Percentiles rank a stretch among this genome's conserved stretches.
phyloP scores from a whole-genome alignment of 192 early-diverging fungal species.

The Pilaira anomala region DNA sequence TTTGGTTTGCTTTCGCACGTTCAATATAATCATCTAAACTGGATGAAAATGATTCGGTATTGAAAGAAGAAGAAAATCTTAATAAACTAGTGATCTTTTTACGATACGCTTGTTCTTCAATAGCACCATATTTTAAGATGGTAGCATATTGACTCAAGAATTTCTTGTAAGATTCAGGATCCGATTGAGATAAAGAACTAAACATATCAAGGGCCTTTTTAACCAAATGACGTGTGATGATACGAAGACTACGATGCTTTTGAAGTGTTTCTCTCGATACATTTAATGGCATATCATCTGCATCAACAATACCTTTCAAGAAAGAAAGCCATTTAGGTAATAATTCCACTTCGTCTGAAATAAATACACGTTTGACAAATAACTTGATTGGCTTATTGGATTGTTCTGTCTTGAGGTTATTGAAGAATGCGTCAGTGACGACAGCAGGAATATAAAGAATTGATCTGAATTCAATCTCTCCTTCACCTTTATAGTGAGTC shows the following conservation, averaged over 20 bases:
- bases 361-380: conserved; percentile 95
- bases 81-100: conserved; percentile 80
- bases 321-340: conserved; percentile 92
- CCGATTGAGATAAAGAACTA: conserved; percentile 56
- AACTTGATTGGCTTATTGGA: conserved; percentile 70
- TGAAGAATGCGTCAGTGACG: conserved; percentile 54
- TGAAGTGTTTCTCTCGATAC: conserved; percentile 98
- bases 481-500: conserved; percentile 93
- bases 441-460: conserved; percentile 82
- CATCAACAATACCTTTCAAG: conserved; percentile 91
- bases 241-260: conserved; percentile 73
- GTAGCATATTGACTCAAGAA: conserved; percentile 77
- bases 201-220: conserved; percentile 90
- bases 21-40: conserved; percentile 75
- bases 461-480: conserved; percentile 85
- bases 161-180: conserved; percentile 59
- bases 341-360: conserved; percentile 91
- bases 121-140: conserved; percentile 84
- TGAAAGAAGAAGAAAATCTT: conserved; percentile 70
- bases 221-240: conserved; percentile 85
- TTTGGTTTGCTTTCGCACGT: conserved; percentile 89
- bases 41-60: conserved; percentile 42
- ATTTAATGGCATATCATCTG: conserved; percentile 96
- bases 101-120: conserved; percentile 73
- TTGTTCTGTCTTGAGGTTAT: conserved; percentile 39